phyloP scores from a whole-genome alignment of 2,329 filamentous ascomycete genomes.

The Geosmithia morbida region DNA sequence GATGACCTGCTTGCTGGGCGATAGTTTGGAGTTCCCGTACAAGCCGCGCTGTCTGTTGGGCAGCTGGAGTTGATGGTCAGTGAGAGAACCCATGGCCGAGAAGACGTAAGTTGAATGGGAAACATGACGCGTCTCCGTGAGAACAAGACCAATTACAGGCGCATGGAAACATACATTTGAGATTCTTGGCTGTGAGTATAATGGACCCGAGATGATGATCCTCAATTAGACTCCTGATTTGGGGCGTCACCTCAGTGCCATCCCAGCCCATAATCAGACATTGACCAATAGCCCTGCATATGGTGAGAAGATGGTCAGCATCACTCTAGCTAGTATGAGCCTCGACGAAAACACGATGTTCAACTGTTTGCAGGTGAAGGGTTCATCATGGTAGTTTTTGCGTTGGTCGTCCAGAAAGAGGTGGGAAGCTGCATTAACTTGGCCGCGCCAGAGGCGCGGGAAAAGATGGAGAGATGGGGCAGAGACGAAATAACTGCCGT shows the following conservation, averaged over 20 bases:
- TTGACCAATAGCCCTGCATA: conserved; percentile 53
- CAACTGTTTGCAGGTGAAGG: neutral
- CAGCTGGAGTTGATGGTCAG: conserved; percentile 40
- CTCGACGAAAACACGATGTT: neutral
- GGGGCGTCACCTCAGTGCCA: conserved; percentile 68
- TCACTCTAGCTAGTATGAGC: neutral
- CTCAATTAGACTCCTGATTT: conserved; percentile 68
- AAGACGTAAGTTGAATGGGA: neutral
- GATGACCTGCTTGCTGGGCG: conserved; percentile 79
- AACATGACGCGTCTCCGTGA: neutral
- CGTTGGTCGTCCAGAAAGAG: too few relatives aligned
- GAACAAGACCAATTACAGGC: too few relatives aligned
- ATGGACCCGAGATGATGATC: conserved; percentile 82
- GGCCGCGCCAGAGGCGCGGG: too few relatives aligned
- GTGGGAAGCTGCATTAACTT: too few relatives aligned
- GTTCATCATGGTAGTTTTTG: neutral
- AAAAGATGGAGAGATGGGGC: neutral
- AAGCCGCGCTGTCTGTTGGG: conserved; percentile 74
- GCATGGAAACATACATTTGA: conserved; percentile 48
- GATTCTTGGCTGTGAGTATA: conserved; percentile 68
- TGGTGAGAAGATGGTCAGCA: neutral
- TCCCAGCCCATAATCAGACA: conserved; percentile 78
- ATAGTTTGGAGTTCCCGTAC: conserved; percentile 88
- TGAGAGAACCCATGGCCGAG: neutral
- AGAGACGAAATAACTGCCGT: neutral